Evolutionary conservation across 495 filamentous ascomycete species (phyloP), one percentile per base, ranked within the genome.

Genomic region (Penicillium coprophilum): DNA sequence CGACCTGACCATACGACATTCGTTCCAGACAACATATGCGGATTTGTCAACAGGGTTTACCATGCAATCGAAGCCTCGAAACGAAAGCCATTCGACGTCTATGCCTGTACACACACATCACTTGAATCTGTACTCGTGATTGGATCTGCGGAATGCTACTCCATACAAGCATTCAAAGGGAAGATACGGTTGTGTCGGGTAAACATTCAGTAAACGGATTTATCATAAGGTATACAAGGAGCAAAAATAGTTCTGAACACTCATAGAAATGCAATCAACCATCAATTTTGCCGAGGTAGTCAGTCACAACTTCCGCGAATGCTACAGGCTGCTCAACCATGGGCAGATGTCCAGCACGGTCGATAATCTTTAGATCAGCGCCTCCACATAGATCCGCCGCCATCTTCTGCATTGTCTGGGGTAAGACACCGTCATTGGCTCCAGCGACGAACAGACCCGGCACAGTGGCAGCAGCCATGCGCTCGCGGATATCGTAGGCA

Each of bases 331-430:
- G 82, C 76, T 94, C 89, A 34, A 82, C 85, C 90, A 94, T 94
- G 4, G 90, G 90, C 71, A 94, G 68, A 74, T 94, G 90, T 0
- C 90, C 90, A 0, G 88, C 86, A 23, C 74, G 69, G 2, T 85
- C 80, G 48, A 92, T 80, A 48, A 86, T 66, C 65, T 75, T 80
- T 54, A 87, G 73, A 65, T 82, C 79, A 0, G 81, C 80, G 1
- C 78, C 82, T 1, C 66, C 65, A 4, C 81, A 82, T 54, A 88
- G 64, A 45, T 74, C 68, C 0, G 70, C 73, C 54, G 79, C 83
- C 77, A 92, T 90, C 27, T 85, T 82, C 50, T 83, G 81, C 89
- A 92, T 92, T 2, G 86, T 87, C 69, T 82, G 82, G 1, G 89
- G 87, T 40, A 94, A 65, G 1, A 87, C 85, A 3, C 90, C 90